A percentile compares a stretch with the other conserved stretches of the same genome.
Conservation (phyloP, 179 eudicot genomes). For the Beta lomatogona region DNA sequence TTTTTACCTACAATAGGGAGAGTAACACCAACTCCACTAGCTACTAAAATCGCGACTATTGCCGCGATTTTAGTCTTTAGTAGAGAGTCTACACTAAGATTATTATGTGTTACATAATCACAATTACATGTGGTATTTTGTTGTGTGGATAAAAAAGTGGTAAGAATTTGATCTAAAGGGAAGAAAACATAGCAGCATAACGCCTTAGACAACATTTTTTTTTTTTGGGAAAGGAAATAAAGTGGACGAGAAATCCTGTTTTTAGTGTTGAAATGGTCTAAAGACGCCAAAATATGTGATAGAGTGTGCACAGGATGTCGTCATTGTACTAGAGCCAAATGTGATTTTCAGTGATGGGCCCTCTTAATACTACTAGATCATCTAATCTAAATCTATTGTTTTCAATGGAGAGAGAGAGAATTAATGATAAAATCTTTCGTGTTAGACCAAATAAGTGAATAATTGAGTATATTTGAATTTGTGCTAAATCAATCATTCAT, state of each 20-base stretch:
- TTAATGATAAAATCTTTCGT: too few species aligned
- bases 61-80: slow-evolving; percentile 26
- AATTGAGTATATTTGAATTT: background rate
- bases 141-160: background rate
- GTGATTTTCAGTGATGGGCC: slow-evolving; percentile 1
- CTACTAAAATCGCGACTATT: background rate
- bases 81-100: background rate
- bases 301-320: slow-evolving; percentile 36
- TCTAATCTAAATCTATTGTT: background rate
- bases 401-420: background rate
- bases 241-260: background rate
- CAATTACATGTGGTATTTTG: background rate
- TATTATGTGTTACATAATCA: background rate
- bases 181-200: slow-evolving; percentile 7
- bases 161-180: background rate
- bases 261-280: background rate
- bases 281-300: background rate
- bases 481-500: background rate
- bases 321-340: slow-evolving; percentile 22
- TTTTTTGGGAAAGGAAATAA: too few species aligned
- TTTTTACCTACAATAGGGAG: slow-evolving; percentile 11
- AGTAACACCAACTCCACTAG: background rate
- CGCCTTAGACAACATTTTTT: background rate
- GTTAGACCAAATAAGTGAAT: too few species aligned
- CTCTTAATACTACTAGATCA: background rate